A percentile compares a stretch with the other conserved stretches of the same genome.
Conservation (phyloP, 257 asterid genomes). For the Salvia miltiorrhiza region DNA sequence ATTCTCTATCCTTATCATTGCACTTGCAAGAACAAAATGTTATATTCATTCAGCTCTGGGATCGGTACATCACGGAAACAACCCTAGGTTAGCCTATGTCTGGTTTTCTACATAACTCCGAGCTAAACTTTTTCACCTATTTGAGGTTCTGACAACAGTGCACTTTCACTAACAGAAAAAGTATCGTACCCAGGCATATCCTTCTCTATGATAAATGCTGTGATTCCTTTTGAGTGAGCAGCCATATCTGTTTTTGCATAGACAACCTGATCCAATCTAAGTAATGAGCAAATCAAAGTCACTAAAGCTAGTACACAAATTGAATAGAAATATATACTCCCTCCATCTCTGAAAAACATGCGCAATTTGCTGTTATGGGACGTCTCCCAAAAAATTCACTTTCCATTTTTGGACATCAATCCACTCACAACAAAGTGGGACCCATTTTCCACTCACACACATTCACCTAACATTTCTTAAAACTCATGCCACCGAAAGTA, state of each 20-base stretch:
- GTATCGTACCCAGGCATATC: slow-evolving; percentile 87
- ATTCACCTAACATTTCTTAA: too few species aligned
- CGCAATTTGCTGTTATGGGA: too few species aligned
- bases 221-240: slow-evolving; percentile 86
- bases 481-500: too few species aligned
- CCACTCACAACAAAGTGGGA: too few species aligned
- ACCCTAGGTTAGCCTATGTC: not conserved
- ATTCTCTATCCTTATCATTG: not conserved
- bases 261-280: slow-evolving; percentile 67
- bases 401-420: too few species aligned
- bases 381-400: too few species aligned
- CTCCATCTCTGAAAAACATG: too few species aligned
- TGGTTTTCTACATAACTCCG: not conserved
- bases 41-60: not conserved
- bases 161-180: slow-evolving; percentile 23
- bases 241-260: slow-evolving; percentile 89
- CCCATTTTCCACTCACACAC: too few species aligned
- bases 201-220: slow-evolving; percentile 94
- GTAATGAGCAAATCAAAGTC: slow-evolving; percentile 24
- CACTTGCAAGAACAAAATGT: not conserved
- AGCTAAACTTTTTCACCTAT: not conserved
- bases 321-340: not conserved
- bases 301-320: slow-evolving; percentile 1
- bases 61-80: not conserved
- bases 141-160: not conserved